Percentiles rank a stretch among this genome's conserved stretches.
phyloP scores from a whole-genome alignment of 2,329 filamentous ascomycete genomes.

The Cyphellophora europaea region DNA sequence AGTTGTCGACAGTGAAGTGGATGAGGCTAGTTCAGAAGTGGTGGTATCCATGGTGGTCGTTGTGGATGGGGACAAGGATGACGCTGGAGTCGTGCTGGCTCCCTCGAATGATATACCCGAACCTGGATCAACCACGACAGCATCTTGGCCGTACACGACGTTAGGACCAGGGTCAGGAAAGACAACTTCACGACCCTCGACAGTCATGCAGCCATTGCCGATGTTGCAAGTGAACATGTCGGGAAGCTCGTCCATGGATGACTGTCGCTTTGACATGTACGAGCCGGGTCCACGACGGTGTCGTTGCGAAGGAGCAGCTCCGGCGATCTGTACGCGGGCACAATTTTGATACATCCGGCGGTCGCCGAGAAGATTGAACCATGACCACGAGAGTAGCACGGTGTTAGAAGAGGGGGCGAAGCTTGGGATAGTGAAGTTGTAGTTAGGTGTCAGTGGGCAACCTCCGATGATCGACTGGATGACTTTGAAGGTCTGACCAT shows the following conservation, averaged over 20 bases:
- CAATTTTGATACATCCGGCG: conserved; percentile 87
- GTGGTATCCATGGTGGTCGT: neutral
- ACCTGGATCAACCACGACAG: conserved; percentile 9
- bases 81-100: neutral
- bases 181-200: conserved; percentile 47
- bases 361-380: conserved; percentile 69
- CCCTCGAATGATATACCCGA: conserved; percentile 5
- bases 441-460: conserved; percentile 44
- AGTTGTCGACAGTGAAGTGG: conserved; percentile 1
- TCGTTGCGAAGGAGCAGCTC: neutral
- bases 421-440: conserved; percentile 57
- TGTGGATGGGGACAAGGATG: neutral
- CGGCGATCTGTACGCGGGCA: conserved; percentile 55
- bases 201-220: conserved; percentile 48
- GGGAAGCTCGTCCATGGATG: conserved; percentile 48
- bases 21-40: neutral
- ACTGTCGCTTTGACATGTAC: conserved; percentile 7
- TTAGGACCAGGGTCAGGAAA: conserved; percentile 59
- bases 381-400: conserved; percentile 65
- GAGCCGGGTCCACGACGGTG: neutral
- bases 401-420: conserved; percentile 49
- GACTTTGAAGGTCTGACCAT: conserved; percentile 60
- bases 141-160: conserved; percentile 30
- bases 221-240: conserved; percentile 65
- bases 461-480: conserved; percentile 54